Evolutionary conservation across 2,329 filamentous ascomycete genomes (phyloP).

Genomic region (Neonectria punicea): DNA sequence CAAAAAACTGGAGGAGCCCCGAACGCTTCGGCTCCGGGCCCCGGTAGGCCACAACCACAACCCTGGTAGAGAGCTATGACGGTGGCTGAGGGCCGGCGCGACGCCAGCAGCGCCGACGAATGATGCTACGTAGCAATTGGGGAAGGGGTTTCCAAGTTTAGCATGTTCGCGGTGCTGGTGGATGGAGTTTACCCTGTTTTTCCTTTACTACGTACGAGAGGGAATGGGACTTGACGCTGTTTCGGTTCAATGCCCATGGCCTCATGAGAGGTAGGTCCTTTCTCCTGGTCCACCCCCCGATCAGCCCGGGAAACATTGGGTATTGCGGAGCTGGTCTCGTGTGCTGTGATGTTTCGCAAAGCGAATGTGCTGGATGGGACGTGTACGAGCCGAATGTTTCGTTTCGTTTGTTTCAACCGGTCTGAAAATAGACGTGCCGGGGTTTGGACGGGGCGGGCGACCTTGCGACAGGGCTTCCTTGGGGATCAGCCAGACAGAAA

Average conservation of each 20-base stretch:
- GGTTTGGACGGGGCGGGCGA: background rate
- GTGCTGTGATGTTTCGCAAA: background rate
- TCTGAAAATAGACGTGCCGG: conserved; percentile 22
- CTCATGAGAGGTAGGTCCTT: background rate
- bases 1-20: background rate
- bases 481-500: background rate
- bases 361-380: background rate
- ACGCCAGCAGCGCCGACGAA: background rate
- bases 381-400: conserved; percentile 1
- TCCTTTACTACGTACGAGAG: background rate
- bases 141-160: background rate
- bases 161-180: background rate
- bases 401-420: conserved; percentile 14
- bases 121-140: conserved; percentile 18
- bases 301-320: background rate
- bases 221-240: background rate
- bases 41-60: background rate
- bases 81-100: conserved; percentile 11
- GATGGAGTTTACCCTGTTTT: background rate
- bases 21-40: conserved; percentile 15
- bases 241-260: background rate
- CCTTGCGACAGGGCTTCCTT: background rate
- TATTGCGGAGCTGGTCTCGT: background rate
- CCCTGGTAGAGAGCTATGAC: background rate
- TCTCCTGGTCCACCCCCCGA: background rate